Conservation (phyloP, 345 rosid genomes). For the Physaria fendleri region DNA sequence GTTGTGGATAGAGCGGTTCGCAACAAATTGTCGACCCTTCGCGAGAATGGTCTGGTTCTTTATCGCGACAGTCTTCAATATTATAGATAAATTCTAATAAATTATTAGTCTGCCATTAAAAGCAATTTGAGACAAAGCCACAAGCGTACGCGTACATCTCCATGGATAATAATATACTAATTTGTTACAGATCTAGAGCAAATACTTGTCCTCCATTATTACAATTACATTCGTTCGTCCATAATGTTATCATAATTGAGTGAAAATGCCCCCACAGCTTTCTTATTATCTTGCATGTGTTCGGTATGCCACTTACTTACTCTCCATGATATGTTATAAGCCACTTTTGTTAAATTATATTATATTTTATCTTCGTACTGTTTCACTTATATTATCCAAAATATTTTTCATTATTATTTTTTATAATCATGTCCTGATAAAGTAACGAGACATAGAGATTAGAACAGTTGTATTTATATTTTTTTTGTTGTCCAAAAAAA, state of each 20-base stretch:
- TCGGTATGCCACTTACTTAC: slow-evolving; percentile 24
- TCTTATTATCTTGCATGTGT: slow-evolving; percentile 14
- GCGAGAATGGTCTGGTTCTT: too few species aligned
- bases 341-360: slow-evolving; percentile 6
- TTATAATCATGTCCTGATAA: not conserved
- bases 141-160: slow-evolving; percentile 12
- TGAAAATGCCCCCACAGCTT: slow-evolving; percentile 15
- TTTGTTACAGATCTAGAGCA: too few species aligned
- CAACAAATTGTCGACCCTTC: too few species aligned
- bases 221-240: slow-evolving; percentile 2
- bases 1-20: too few species aligned
- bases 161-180: not conserved
- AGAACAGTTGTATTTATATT: too few species aligned
- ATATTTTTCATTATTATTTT: not conserved
- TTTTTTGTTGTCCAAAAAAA: too few species aligned
- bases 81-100: not conserved
- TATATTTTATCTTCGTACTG: slow-evolving; percentile 6
- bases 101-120: not conserved
- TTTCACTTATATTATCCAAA: not conserved
- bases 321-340: slow-evolving; percentile 19
- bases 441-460: too few species aligned
- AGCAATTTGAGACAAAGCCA: not conserved
- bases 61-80: too few species aligned
- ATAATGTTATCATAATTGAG: not conserved
- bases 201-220: slow-evolving; percentile 13